phyloP scores from a whole-genome alignment of 192 early-diverging fungal species.

The Coemansia sp. region DNA sequence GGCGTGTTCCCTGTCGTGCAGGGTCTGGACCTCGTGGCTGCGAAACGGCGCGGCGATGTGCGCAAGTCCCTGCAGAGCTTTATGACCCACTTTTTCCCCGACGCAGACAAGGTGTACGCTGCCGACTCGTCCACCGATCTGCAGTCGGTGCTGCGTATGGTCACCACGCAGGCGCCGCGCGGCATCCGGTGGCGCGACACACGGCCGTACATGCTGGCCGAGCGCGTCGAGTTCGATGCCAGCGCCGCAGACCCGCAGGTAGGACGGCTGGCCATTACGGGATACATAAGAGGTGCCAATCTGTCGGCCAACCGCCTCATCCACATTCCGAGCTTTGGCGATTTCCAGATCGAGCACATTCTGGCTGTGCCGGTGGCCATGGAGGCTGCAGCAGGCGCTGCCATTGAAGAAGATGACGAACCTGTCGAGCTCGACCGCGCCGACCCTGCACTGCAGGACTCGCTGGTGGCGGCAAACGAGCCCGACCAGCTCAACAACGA shows the following conservation, averaged over 20 bases:
- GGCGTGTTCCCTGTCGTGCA: constrained; percentile 71
- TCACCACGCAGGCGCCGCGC: constrained; percentile 78
- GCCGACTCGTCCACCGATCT: constrained; percentile 61
- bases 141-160: constrained; percentile 68
- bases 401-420: constrained; percentile 40
- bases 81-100: constrained; percentile 86
- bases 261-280: constrained; percentile 69
- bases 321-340: constrained; percentile 90
- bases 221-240: constrained; percentile 66
- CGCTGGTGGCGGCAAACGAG: constrained; percentile 82
- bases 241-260: constrained; percentile 49
- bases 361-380: constrained; percentile 25
- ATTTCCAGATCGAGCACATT: constrained; percentile 86
- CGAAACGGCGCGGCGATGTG: constrained; percentile 71
- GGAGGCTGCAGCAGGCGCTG: constrained; percentile 32
- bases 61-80: constrained; percentile 85
- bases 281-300: constrained; percentile 79
- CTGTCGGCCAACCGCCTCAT: constrained; percentile 90
- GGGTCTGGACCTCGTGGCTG: constrained; percentile 63
- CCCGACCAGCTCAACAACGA: constrained; percentile 88
- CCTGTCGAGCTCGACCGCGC: constrained; percentile 66
- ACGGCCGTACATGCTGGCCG: constrained; percentile 85
- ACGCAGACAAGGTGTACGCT: constrained; percentile 69
- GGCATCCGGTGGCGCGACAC: constrained; percentile 82
- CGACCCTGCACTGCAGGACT: constrained; percentile 69